Evolutionary conservation across 306 rosid genomes (phyloP).

Genomic region (Gastrolobium villosum): DNA sequence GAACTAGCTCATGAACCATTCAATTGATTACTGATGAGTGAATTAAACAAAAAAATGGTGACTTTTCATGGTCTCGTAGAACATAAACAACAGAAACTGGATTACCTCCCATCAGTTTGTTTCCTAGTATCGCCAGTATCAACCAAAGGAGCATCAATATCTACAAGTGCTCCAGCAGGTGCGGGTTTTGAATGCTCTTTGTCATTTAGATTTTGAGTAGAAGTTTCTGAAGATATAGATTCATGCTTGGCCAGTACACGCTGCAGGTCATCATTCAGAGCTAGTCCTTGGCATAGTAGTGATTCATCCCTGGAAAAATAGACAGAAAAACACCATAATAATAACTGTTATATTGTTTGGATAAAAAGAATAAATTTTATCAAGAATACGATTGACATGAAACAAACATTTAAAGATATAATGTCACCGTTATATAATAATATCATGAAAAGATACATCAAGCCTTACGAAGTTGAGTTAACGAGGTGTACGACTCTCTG

Average conservation of each 20-base stretch:
- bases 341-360: background rate
- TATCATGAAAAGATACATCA: constrained; percentile 31
- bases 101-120: constrained; percentile 75
- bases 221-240: constrained; percentile 77
- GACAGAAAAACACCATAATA: constrained; percentile 7
- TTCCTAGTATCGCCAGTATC: constrained; percentile 77
- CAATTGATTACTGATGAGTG: constrained; percentile 20
- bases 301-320: constrained; percentile 80
- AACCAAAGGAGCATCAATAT: constrained; percentile 78
- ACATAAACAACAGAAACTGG: constrained; percentile 10
- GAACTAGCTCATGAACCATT: background rate
- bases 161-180: constrained; percentile 67
- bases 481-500: constrained; percentile 99
- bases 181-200: constrained; percentile 63
- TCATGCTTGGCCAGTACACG: constrained; percentile 93
- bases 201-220: constrained; percentile 49
- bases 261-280: constrained; percentile 95
- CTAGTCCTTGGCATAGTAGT: constrained; percentile 89
- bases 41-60: constrained; percentile 21
- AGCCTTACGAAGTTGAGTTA: constrained; percentile 90
- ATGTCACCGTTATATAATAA: constrained; percentile 22
- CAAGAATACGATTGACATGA: background rate
- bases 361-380: constrained; percentile 1
- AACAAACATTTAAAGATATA: constrained; percentile 5
- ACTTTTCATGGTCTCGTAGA: constrained; percentile 17